Base-by-base conservation (phyloP, 75 land plant species). In the Larix kaempferi region DNA sequence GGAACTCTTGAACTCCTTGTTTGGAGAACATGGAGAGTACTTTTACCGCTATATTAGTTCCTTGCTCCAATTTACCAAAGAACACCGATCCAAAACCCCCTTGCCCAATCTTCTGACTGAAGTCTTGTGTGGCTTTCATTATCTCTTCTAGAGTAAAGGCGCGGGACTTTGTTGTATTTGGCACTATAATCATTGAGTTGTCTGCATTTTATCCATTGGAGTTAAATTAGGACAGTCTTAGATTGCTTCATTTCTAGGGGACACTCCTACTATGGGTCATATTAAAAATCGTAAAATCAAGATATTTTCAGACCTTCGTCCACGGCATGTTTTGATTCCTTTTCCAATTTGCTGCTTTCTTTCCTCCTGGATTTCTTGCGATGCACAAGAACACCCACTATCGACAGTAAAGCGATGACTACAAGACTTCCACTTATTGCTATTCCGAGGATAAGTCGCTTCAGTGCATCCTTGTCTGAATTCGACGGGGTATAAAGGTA, bases 21-120 rank as follows among this genome's bases (percentile, higher is more conserved):
- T 74, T 63, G 60, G 80, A 77, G 4, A 71, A 56, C 15, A 54
- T 19, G n/a, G 86, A 81, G n/a, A 82, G 82, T 13, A 82, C 73
- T 39, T 84, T 84, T 33, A 84, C 80, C 5, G 85, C 85, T 69
- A 84, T 82, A 73, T 71, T 63, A 56, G 77, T 76, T 4, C 85
- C 82, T 76, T 84, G 79, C 6, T 41, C 6, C 59, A 84, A 59
- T 7, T 71, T 71, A 23, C 85, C 85, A 27, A 27, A 64, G 66
- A 26, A 63, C 33, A 63, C 66, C 12, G 4, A 8, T 63, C 66
- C 66, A 63, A 63, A 63, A 27, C 66, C 67, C 6, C 67, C 66
- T 26, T 63, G 66, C 13, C 66, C 66, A 27, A 63, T 63, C 13
- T 26, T 11, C 13, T 63, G 66, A 33, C 16, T 27, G 35, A 63